These are phyloP conservation scores for Lactarius trivialis DNA, from an alignment of 768 basidiomycete genomes.

Conservation along the genomic window DNA sequence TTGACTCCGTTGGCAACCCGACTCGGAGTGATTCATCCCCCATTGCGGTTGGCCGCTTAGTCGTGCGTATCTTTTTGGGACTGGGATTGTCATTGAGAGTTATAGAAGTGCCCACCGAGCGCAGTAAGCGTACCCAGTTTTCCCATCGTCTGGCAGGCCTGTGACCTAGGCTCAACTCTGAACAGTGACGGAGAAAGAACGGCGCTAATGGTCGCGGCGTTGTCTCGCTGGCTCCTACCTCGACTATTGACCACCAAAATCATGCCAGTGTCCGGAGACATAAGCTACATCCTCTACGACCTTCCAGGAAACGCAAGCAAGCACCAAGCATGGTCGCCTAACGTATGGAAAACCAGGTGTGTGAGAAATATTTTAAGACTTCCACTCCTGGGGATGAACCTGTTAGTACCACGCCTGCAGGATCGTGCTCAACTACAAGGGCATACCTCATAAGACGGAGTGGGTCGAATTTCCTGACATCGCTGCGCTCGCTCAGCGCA, in stretches of 20 bases:
- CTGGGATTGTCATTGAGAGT: too few relatives aligned
- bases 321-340: conserved; percentile 30
- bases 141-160: too few relatives aligned
- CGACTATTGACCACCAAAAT: conserved; percentile 3
- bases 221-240: background rate
- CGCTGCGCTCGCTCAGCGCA: conserved; percentile 29
- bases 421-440: conserved; percentile 37
- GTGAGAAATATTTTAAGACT: background rate
- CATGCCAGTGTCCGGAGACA: background rate
- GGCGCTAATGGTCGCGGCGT: background rate
- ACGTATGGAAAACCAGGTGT: conserved; percentile 31
- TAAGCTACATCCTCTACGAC: conserved; percentile 16
- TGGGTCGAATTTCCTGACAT: conserved; percentile 52
- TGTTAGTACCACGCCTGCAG: conserved; percentile 16
- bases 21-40: too few relatives aligned
- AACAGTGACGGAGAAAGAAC: background rate
- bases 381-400: background rate
- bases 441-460: conserved; percentile 39
- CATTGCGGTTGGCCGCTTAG: too few relatives aligned
- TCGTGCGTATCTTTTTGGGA: too few relatives aligned
- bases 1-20: too few relatives aligned
- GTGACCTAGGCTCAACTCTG: background rate
- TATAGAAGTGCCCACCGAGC: too few relatives aligned
- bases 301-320: conserved; percentile 13
- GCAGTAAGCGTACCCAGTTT: too few relatives aligned